Percentiles rank a stretch among this genome's conserved stretches.
These are phyloP conservation scores for Nasturtium officinale DNA, from an alignment of 345 rosid species.

Conservation along the genomic window DNA sequence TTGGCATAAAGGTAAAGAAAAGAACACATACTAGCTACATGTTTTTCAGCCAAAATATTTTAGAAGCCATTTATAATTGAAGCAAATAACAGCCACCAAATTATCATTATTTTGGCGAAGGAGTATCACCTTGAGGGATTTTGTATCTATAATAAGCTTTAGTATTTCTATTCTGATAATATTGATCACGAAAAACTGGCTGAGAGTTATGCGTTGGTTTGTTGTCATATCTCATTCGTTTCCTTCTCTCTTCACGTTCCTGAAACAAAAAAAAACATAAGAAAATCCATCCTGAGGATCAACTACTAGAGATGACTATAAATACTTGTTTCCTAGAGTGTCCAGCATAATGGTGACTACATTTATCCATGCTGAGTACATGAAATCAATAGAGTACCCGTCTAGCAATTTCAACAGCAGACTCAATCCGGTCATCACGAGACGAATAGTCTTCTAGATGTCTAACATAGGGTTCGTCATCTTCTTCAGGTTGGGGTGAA, in stretches of 20 bases:
- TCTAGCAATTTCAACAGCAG: slow-evolving; percentile 65
- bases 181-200: slow-evolving; percentile 55
- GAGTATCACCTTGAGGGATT: slow-evolving; percentile 78
- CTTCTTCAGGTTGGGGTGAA: slow-evolving; percentile 76
- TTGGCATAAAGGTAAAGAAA: slow-evolving; percentile 13
- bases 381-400: slow-evolving; percentile 52
- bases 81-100: slow-evolving; percentile 8
- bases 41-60: neutral
- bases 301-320: neutral
- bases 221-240: slow-evolving; percentile 71
- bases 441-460: slow-evolving; percentile 50
- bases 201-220: slow-evolving; percentile 56
- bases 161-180: slow-evolving; percentile 48
- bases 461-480: slow-evolving; percentile 62
- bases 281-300: slow-evolving; percentile 20
- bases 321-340: neutral
- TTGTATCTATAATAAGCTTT: slow-evolving; percentile 67
- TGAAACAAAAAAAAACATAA: slow-evolving; percentile 39
- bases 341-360: neutral
- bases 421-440: slow-evolving; percentile 59
- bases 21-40: slow-evolving; percentile 12
- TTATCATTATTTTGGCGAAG: neutral
- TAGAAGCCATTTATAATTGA: neutral
- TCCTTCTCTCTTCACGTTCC: slow-evolving; percentile 98
- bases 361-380: neutral